phyloP scores from a whole-genome alignment of 2,329 filamentous ascomycete species.

The Fusarium kyushuense region DNA sequence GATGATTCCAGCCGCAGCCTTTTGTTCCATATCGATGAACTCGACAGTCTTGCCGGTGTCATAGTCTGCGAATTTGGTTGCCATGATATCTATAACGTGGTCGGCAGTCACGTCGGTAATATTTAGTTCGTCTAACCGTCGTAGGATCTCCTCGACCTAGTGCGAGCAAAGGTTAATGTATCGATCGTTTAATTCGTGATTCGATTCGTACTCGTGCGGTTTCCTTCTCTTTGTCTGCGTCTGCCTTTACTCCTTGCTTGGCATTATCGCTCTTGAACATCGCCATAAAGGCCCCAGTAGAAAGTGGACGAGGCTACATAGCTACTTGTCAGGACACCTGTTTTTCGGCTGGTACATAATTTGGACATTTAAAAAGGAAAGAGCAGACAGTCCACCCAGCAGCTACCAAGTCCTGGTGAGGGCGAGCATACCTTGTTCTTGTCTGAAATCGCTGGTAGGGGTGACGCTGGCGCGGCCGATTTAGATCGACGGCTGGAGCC shows the following conservation, averaged over 20 bases:
- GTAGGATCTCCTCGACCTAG: conserved; percentile 58
- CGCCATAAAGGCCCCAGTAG: conserved; percentile 69
- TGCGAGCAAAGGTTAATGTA: conserved; percentile 28
- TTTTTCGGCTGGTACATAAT: not conserved
- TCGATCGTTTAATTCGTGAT: conserved; percentile 2
- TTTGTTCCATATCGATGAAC: conserved; percentile 81
- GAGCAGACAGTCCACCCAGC: not conserved
- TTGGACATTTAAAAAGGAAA: not conserved
- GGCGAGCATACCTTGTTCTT: conserved; percentile 62
- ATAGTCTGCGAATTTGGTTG: conserved; percentile 73
- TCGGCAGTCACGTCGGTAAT: conserved; percentile 67
- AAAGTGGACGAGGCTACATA: conserved; percentile 63
- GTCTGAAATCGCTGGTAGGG: conserved; percentile 48
- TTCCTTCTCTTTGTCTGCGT: conserved; percentile 64
- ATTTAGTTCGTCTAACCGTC: conserved; percentile 57
- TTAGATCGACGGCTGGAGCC: conserved; percentile 65
- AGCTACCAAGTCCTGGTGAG: not conserved
- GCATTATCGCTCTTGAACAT: conserved; percentile 73
- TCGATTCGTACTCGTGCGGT: conserved; percentile 53
- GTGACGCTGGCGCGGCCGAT: conserved; percentile 67
- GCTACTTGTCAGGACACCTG: conserved; percentile 22
- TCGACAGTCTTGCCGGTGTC: conserved; percentile 81
- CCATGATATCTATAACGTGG: conserved; percentile 66
- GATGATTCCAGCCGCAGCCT: conserved; percentile 84
- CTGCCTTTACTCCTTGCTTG: conserved; percentile 59